Percentiles rank a stretch among this genome's conserved stretches.
Conservation (phyloP, 768 basidiomycete genomes). For the Boletus tylopilopsis region DNA sequence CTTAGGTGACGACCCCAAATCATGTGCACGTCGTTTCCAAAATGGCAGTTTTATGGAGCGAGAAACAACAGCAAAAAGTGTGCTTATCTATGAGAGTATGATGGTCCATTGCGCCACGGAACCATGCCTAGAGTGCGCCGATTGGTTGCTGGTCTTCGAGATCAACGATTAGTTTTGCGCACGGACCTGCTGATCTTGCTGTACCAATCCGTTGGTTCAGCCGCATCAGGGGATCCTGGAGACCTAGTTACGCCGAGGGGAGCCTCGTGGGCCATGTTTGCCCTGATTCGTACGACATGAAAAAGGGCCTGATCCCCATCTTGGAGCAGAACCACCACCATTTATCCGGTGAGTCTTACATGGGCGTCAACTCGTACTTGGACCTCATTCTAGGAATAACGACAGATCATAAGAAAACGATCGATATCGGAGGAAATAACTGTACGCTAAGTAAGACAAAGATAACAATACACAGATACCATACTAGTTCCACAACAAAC, state of each 20-base stretch:
- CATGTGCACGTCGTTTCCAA: neutral
- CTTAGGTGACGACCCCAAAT: no score
- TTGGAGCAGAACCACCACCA: neutral
- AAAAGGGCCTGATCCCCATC: neutral
- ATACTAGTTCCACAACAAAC: conserved; percentile 7
- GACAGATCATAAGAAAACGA: neutral
- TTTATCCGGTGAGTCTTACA: neutral
- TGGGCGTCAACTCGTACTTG: neutral
- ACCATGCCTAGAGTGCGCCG: neutral
- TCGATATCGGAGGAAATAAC: conserved; percentile 4
- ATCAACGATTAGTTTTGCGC: conserved; percentile 12
- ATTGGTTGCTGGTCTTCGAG: conserved; percentile 12
- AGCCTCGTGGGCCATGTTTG: conserved; percentile 12
- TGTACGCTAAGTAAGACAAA: conserved; percentile 11
- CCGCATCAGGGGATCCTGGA: conserved; percentile 7
- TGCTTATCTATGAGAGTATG: conserved; percentile 18
- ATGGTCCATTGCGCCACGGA: neutral
- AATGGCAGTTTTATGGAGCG: neutral
- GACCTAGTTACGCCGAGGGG: conserved; percentile 9
- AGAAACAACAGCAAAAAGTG: neutral
- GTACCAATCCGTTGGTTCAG: conserved; percentile 7
- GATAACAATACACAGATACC: conserved; percentile 24
- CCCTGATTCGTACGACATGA: conserved; percentile 3
- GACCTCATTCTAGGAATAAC: neutral
- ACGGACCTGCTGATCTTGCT: no score